Evolutionary conservation across 202 grass and related monocot species (phyloP), one percentile per base, ranked within the genome.

Genomic region (Carex arenaria): DNA sequence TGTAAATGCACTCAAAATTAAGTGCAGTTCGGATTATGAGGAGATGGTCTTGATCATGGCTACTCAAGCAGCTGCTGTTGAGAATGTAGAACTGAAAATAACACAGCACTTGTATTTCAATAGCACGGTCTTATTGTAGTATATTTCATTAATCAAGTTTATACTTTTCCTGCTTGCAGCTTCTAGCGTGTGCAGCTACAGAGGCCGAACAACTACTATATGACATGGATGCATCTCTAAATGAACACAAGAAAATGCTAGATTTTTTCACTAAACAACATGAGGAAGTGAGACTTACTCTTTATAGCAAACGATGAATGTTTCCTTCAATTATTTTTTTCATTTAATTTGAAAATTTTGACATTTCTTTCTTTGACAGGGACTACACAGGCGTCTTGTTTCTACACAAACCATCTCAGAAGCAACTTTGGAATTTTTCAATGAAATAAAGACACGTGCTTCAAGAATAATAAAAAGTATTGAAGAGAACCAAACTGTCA

Each of bases 381-480:
- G 26, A 81, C 47, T 91, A 81, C 85, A 86, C 86, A 92, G 88
- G 66, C 89, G 40, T 86, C 92, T 97, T 92, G 47, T 32, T 80
- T 90, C 84, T 51, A 91, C 92, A 82, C 88, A 90, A 86, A 71
- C 56, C 74, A 97, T 97, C 62, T 97, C 94, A 28, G 89, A 84
- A 90, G 88, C 80, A 86, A 88, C 86, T 67, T 52, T 87, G 45
- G 60, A 87, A 83, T 92, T 94, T 82, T 94, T 92, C 32, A 42
- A 81, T 62, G 67, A 90, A 86, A 85, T 94, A 64, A 87, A 67
- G 67, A 64, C 7, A 15, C 87, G 79, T 66, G 85, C 66, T 18
- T 85, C 85, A 85, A 87, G 51, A 62, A 69, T 92, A 78, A 85
- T 86, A 26, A 75, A 85, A 60, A 40, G 78, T 80, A 77, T 86